Evolutionary conservation across 2,329 filamentous ascomycete genomes (phyloP), one percentile per base, ranked within the genome.

Genomic region (Colletotrichum godetiae): DNA sequence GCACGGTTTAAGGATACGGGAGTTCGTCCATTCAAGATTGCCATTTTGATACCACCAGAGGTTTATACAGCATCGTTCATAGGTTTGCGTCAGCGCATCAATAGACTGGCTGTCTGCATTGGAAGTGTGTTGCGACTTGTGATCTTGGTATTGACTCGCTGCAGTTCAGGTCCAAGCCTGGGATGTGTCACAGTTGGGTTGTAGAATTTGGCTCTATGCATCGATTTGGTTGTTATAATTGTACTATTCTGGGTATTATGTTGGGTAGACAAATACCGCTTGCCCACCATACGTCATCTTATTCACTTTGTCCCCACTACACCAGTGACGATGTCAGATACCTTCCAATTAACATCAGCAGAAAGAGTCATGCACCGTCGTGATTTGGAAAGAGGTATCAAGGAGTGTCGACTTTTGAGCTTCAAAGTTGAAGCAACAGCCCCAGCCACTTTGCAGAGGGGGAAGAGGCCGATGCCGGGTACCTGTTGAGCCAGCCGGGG

Each of bases 11-110:
- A 35, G 71, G 49, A 71, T 46, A 33, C 27, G 35, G 71, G 71
- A 62, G 71, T 71, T 71, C 29, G 60, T 58, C 35, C 37, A 57
- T 58, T 52, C 56, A 63, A 73, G 53, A 66, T 61, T 73, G 67
- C 67, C 56, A 71, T 58, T 66, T 61, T 73, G 71, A 73, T 73
- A 73, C 56, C 71, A 73, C 22, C 4, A 53, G 37, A 69, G 67
- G 71, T 66, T 71, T 65, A 49, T 42, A 56, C 49, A 64, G 58
- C 67, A 66, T 71, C 49, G 52, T 60, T 59, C 60, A 71, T 22
- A 52, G 24, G 37, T 12, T 33, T 56, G 52, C 35, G 33, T 19
- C 13, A 37, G 61, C 55, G 58, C 59, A 35, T 33, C 46, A 73
- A 73, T 71, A 73, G 67, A 73, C 29, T 57, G 56, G 49, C 13